These are phyloP conservation scores for thale cress (Arabidopsis thaliana) DNA, from an alignment of 345 rosid species.

Conservation along the genomic window TAIR10.1 NC_003075.7:1094001-1094500, in stretches of 20 bases:
- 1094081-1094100: not conserved
- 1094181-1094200: constrained; percentile 90
- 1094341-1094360: constrained; percentile 71
- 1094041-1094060: not conserved
- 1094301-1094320: constrained; percentile 87
- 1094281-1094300: constrained; percentile 76
- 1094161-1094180: constrained; percentile 88
- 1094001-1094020: not conserved
- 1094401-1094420: constrained; percentile 79
- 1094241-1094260: constrained; percentile 38
- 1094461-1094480: constrained; percentile 1
- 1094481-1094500: constrained; percentile 7
- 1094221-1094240: constrained; percentile 82
- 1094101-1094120: not conserved
- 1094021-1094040: not conserved
- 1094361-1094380: constrained; percentile 78
- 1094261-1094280: constrained; percentile 54
- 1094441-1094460: not conserved
- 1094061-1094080: not conserved
- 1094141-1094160: constrained; percentile 70
- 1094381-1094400: constrained; percentile 72
- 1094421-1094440: constrained; percentile 52
- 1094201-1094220: constrained; percentile 83
- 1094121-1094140: not conserved
- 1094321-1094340: constrained; percentile 92